Conservation (phyloP, 352 stramenopile genomes). For the Phytophthora europaea region DNA sequence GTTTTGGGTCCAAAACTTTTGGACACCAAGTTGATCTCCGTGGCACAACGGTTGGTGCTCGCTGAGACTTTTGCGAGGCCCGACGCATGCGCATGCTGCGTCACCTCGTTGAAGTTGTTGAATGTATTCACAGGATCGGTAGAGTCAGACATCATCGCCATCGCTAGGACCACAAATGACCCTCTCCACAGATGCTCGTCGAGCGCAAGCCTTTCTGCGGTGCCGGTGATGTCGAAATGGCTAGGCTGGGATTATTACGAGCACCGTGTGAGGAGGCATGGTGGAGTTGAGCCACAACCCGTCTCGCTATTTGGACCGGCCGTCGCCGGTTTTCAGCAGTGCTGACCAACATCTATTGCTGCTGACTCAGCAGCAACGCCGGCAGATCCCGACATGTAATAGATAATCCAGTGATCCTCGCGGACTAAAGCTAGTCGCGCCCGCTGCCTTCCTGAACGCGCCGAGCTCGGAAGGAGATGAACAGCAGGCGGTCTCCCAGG, state of each 20-base stretch:
- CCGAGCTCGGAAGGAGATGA: not conserved
- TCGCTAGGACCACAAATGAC: too few species aligned
- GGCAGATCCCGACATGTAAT: not conserved
- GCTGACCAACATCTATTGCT: too few species aligned
- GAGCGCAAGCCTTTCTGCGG: not conserved
- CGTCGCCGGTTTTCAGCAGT: conserved; percentile 8
- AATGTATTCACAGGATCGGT: not conserved
- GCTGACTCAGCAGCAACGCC: not conserved
- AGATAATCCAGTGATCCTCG: conserved; percentile 16
- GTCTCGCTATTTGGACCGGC: conserved; percentile 7
- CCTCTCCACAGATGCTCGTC: too few species aligned
- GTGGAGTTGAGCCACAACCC: not conserved
- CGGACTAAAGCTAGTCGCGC: conserved; percentile 22
- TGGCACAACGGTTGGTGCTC: too few species aligned
- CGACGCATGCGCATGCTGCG: not conserved
- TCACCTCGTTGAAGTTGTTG: conserved; percentile 5
- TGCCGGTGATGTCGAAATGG: not conserved
- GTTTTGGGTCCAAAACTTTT: not conserved
- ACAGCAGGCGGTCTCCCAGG: not conserved
- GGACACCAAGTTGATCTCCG: too few species aligned
- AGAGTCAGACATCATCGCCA: not conserved
- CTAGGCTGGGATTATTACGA: not conserved
- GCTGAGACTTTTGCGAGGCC: not conserved
- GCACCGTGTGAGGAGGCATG: too few species aligned
- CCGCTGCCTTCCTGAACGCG: not conserved